Evolutionary conservation across 495 filamentous ascomycete species (phyloP), one percentile per base, ranked within the genome.

Genomic region (Penicillium atrosanguineum): DNA sequence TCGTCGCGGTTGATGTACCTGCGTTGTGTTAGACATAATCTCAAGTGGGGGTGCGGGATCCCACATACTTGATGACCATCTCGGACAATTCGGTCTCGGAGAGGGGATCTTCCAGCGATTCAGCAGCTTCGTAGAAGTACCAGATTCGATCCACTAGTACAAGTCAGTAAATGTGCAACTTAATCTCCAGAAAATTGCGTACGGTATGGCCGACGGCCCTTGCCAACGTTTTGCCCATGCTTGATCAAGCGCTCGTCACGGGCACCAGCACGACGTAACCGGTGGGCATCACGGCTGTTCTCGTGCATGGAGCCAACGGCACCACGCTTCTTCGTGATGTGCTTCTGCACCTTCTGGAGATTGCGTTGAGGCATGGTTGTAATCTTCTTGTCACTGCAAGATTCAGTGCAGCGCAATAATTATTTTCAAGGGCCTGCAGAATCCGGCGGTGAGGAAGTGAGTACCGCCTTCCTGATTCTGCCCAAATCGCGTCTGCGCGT

Each of bases 1-100:
- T 88, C 83, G 59, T 90, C 70, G 36, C 92, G 87, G 58, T 84
- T 73, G n/a, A 97, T 83, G 63, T 82, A 91, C 25, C 89, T 94
- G 44, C 0, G 23, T 3, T 8, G 9, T n/a, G 12, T 50, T 45
- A 53, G 25, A 9, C 8, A 38, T 52, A 40, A 40, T 31, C 31
- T 3, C 9, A 26, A n/a, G 9, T 12, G 2, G 16, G 37, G 39
- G 1, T 31, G 15, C 20, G 23, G 34, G 7, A 14, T 12, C 31
- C 21, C 8, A 64, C 75, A 59, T 65, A 94, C 83, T 79, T 78
- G 19, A 74, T 70, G 46, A 93, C 85, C 34, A 90, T 62, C 42
- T 79, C 71, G 41, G 81, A 79, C 46, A 91, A 80, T 18, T 80
- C 77, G 16, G 79, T 69, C 9, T 81, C 67, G 6, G 77, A 73